Base-by-base conservation (phyloP, 208 protist genomes). In the Trypanosoma cruzi region DNA sequence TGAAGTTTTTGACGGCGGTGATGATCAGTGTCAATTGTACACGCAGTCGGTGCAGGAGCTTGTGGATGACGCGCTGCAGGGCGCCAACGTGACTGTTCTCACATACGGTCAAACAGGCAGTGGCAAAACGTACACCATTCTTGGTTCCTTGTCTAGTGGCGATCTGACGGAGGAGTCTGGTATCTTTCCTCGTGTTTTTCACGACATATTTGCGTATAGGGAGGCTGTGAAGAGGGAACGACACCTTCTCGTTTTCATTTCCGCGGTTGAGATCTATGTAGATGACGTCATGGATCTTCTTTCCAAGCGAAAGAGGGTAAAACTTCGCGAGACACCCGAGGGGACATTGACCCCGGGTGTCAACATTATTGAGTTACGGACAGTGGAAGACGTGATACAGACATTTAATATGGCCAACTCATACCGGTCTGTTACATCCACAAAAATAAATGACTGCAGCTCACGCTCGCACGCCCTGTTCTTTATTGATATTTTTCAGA, bases 41-140 rank as follows among this genome's bases (percentile, higher is more conserved):
- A 81, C 93, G 71, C 82, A 95, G 64, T 79, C 80, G 11, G 89
- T 92, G 49, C 86, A 90, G 74, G 88, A 93, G 55, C 73, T 96
- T 56, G 85, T 97, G 0, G 91, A 95, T 64, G 74, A 85, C 68
- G 78, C 86, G 10, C 71, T 97, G 8, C 81, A 81, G 0, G 93
- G 93, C 5, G 84, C 70, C 58, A 92, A 92, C 71, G 50, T 81
- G 4, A 95, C 85, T n/a, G 82, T 98, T 64, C 93, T 98, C 60
- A 82, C 91, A 22, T 98, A 98, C 75, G 94, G 94, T 24, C 89
- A 96, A 72, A 95, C 92, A 0, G 90, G 89, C 29, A 92, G 82
- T 40, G 92, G 92, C 52, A 98, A 97, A 81, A 98, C 92, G 13
- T 92, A 87, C 83, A 98, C 92, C 44, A 95, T 97, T 73, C 71